Evolutionary conservation across 495 filamentous ascomycete genomes (phyloP), one percentile per base, ranked within the genome.

Genomic region (Penicillium verhagenii): DNA sequence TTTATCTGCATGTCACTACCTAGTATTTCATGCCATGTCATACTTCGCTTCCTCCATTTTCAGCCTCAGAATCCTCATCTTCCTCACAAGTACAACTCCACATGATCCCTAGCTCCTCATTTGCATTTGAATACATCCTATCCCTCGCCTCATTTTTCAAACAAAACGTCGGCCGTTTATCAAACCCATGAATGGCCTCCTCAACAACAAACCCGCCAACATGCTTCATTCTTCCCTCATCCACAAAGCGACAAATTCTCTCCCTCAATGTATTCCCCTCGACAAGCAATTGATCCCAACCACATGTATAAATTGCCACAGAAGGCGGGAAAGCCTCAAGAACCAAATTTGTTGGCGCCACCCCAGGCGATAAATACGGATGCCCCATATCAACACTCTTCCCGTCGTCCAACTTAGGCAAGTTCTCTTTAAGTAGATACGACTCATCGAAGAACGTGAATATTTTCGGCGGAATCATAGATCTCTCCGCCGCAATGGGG

Each of bases 241-340:
- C 39, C 25, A 54, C 58, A 14, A 67, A 43, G 18, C 39, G 37
- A 26, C 40, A 38, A 48, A 67, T 37, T 40, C 58, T 49, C 10
- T 67, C 56, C 21, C 64, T 56, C 11, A 67, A 64, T 16, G 31
- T 26, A 52, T 61, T 55, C 44, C 61, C 64, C 45, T 67, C 61
- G n/a, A 58, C 58, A 21, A 67, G 48, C 40, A 64, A 37, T 33
- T 61, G 64, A 43, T 64, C 64, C 64, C 61, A 67, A 4, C 57
- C 61, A 57, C 64, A 64, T 4, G 61, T 67, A 52, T 67, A 67
- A 10, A 64, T 59, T 1, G 56, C 50, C 16, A 67, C 61, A 43
- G 23, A 18, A 4, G 33, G 16, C 23, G 64, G 61, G 39, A 57
- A 59, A 6, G 61, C 50, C 24, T 50, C 47, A 24, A 51, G 28